Base-by-base conservation (phyloP, 2,329 filamentous ascomycete species). In the Diaporthe capsici region DNA sequence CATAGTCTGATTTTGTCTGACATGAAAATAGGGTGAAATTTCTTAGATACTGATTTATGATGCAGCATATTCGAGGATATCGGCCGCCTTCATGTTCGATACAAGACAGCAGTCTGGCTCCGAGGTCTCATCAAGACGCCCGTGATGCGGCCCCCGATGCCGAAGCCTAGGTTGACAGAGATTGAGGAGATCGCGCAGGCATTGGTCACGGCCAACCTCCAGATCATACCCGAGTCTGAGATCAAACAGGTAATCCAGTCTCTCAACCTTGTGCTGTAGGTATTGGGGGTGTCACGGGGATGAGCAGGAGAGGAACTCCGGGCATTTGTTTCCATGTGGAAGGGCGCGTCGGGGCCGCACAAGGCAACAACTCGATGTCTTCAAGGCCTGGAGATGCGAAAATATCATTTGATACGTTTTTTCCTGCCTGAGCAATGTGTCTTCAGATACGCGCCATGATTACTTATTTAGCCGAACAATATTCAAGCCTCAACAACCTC, bases 71-170 rank as follows among this genome's bases (percentile, higher is more conserved):
- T 51, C 1, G 44, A 68, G 20, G 63, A 51, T 17, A 68, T 68
- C 1, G 63, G 44, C 10, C 44, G 44, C 3, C 44, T 68, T 1
- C 44, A 68, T 20, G 44, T 51, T 2, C 63, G 63, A 2, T 68
- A 68, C 22, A 68, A 68, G 44, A 68, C 44, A 1, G 63, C 63
- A 4, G 63, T 68, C 28, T 51, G 44, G 63, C 63, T 68, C 22
- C 22, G 44, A 1, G 44, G 63, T 9, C 44, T 51, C 6, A 51
- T 68, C 31, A 51, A 51, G 28, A 68, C 63, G 12, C 44, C 44
- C 31, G 63, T 68, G 20, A 68, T 68, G 44, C 44, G 44, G 12
- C 63, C 63, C 10, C 63, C 63, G 28, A 51, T 68, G 63, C 63
- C 63, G 0, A 51, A 68, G 44, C 31, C 44, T 10, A 49, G 63